Base-by-base conservation (phyloP, 1,139 yeast species). In the Candida sanyaensis region DNA sequence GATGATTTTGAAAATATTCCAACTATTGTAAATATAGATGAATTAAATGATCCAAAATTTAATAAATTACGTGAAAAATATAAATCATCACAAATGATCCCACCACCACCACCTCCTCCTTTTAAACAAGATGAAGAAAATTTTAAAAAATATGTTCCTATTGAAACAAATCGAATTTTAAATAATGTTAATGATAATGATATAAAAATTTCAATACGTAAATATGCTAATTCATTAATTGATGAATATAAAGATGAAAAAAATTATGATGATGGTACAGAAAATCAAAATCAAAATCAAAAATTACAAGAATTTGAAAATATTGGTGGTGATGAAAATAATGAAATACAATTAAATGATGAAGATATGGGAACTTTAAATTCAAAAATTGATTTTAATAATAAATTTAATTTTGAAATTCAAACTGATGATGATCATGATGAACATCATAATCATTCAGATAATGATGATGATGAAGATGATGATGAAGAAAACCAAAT, bases 1-100 rank as follows among this genome's bases (percentile, higher is more conserved):
- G 61, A 61, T 34, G 61, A 61, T 34, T 61, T 61, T 0, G 65
- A 62, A 29, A 51, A 58, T 39, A 50, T 48, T 33, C 66, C 66
- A 0, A 55, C 57, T 1, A 54, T 63, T 13, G 66, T 55, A 23
- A 59, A 63, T 41, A 37, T 56, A 4, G 54, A 57, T 13, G 58
- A 51, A 6, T 43, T 59, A 8, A 54, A 48, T 23, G 24, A 13
- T 23, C 9, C 26, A 2, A 31, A 29, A 17, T 12, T 41, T 6
- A 10, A 13, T 6, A 21, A 40, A 9, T 28, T 29, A 13, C 23
- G 26, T 13, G 26, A 23, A 17, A 5, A 26, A 2, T 37, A 30
- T 23, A 29, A 17, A 10, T 6, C 33, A 10, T 6, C 33, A 37
- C 13, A 26, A 8, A 17, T 12, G 32, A n/a, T 28, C n/a, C 43